A percentile compares a stretch with the other conserved stretches of the same genome.
Evolutionary conservation across 1,284 basidiomycete species (phyloP).

Genomic region (Naganishia liquefaciens): DNA sequence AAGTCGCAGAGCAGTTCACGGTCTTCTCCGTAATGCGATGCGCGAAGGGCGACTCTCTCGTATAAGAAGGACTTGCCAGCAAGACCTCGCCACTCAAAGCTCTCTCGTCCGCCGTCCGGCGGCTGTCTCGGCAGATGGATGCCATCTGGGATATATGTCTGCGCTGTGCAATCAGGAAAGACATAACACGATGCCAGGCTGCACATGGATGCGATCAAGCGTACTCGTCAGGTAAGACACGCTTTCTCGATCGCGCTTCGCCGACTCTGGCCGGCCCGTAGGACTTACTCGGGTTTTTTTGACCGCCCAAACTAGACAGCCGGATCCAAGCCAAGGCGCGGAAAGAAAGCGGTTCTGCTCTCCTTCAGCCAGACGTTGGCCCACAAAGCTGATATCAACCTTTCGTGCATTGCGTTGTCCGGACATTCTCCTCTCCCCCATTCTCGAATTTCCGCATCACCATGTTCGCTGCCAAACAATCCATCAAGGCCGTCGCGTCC

Average conservation of each 20-base stretch:
- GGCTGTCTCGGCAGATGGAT: slow-evolving; percentile 22
- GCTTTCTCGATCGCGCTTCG: too few species aligned
- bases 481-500: slow-evolving; percentile 23
- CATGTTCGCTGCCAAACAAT: slow-evolving; percentile 25
- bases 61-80: too few species aligned
- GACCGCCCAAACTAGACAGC: too few species aligned
- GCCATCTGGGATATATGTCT: slow-evolving; percentile 8
- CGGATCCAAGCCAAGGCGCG: slow-evolving; percentile 5
- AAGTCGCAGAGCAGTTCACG: too few species aligned
- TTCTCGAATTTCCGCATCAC: neutral
- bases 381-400: slow-evolving; percentile 4
- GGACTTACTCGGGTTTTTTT: slow-evolving; percentile 5
- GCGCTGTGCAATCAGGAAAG: too few species aligned
- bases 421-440: neutral
- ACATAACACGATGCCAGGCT: too few species aligned
- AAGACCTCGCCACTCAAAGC: too few species aligned
- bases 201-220: too few species aligned
- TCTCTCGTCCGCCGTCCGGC: neutral
- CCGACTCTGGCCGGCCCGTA: neutral
- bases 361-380: neutral
- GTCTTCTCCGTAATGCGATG: too few species aligned
- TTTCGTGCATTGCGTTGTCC: neutral
- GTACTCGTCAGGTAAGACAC: too few species aligned
- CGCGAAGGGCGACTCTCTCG: too few species aligned
- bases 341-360: slow-evolving; percentile 1